Evolutionary conservation across 352 stramenopile species (phyloP).

Genomic region (Globisporangium perplexum): DNA sequence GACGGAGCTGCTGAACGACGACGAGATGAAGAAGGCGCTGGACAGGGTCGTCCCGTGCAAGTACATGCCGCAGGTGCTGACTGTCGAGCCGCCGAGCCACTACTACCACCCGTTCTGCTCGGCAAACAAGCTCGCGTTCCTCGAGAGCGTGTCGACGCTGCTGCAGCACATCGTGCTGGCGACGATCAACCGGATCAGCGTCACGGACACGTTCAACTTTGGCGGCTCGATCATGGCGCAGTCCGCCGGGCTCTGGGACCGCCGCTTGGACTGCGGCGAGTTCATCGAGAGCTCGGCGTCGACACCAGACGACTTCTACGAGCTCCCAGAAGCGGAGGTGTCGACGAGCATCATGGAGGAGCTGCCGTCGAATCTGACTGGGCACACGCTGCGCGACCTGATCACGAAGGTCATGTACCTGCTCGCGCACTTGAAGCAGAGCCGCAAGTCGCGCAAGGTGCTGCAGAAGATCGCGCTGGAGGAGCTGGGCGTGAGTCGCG

Average conservation of each 20-base stretch:
- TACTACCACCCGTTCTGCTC: slow-evolving; percentile 31
- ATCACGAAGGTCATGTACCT: slow-evolving; percentile 63
- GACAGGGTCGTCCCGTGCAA: slow-evolving; percentile 28
- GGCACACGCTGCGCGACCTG: slow-evolving; percentile 60
- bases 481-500: slow-evolving; percentile 34
- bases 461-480: slow-evolving; percentile 41
- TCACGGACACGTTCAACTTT: slow-evolving; percentile 27
- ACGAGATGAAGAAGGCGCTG: slow-evolving; percentile 34
- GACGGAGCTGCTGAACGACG: slow-evolving; percentile 19
- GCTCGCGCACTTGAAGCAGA: slow-evolving; percentile 65
- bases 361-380: slow-evolving; percentile 50
- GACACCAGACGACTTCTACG: slow-evolving; percentile 20
- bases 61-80: slow-evolving; percentile 41
- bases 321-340: slow-evolving; percentile 17
- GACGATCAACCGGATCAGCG: slow-evolving; percentile 41
- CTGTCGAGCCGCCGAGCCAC: slow-evolving; percentile 35
- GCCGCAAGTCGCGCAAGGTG: slow-evolving; percentile 29
- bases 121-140: slow-evolving; percentile 38
- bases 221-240: slow-evolving; percentile 16
- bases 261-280: slow-evolving; percentile 31
- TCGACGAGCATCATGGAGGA: slow-evolving; percentile 48
- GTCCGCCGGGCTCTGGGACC: slow-evolving; percentile 16
- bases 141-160: slow-evolving; percentile 55
- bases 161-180: slow-evolving; percentile 62
- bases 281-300: slow-evolving; percentile 27